Evolutionary conservation across 2,329 filamentous ascomycete species (phyloP), one percentile per base, ranked within the genome.

Genomic region (Alternaria viburni): DNA sequence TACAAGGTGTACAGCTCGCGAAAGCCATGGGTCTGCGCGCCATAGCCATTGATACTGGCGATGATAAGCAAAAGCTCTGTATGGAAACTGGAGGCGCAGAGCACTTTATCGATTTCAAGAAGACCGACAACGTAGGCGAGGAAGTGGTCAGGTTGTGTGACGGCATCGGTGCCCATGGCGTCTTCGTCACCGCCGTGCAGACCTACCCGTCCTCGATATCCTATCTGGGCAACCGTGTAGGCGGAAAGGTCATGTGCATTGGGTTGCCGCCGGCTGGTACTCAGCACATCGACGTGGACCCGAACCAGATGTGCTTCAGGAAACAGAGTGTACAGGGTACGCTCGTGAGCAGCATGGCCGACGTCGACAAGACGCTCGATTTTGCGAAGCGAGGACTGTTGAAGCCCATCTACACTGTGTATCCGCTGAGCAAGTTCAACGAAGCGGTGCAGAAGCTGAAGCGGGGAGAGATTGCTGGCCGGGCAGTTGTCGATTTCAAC

Each of bases 401-500:
- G 62, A 83, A 83, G 73, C 81, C 81, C 46, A 84, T 87, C 23
- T 81, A 80, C 26, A 85, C 86, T 28, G 82, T 86, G 3, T 80
- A 83, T 59, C 79, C 80, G 0, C 70, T 86, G 65, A 82, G 81
- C 32, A 67, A 80, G 44, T 80, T 87, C 47, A 76, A 85, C 15
- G 85, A 87, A 67, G 84, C 82, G 17, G 83, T 87, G 21, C 80
- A 86, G 69, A 83, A 83, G 67, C 69, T 87, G 67, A 78, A 79
- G 57, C 78, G 77, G 43, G 85, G 85, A 1, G 79, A 87, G 68
- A 81, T 87, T 47, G 83, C 85, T 8, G 86, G 86, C 2, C 75
- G 85, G 17, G 82, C 85, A 46, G 85, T 87, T 12, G 80, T 87
- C 19, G 83, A 86, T 68, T 87, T 87, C 67, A 85, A 87, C 26